Percentiles rank a stretch among this genome's conserved stretches.
Conservation (phyloP, 768 basidiomycete species). For the Tulasnella sp. region DNA sequence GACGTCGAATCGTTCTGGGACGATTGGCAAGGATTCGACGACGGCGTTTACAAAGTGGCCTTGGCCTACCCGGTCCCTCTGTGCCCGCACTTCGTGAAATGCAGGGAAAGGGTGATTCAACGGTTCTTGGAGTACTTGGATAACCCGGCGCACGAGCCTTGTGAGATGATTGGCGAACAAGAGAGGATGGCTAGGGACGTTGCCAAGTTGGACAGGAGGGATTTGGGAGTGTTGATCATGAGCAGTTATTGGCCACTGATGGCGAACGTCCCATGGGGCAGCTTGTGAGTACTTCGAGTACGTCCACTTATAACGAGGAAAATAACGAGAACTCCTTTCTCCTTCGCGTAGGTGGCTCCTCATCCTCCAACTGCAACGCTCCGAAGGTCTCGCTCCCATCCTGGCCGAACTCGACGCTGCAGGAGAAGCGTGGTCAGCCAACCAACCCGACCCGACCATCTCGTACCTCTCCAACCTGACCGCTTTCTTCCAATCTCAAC, state of each 20-base stretch:
- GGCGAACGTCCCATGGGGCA: slow-evolving; percentile 17
- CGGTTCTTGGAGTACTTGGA: not conserved
- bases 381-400: slow-evolving; percentile 14
- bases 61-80: not conserved
- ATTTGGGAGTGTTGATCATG: not conserved
- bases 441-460: not conserved
- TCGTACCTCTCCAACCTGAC: slow-evolving; percentile 1
- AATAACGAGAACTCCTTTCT: not conserved
- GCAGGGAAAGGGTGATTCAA: not conserved
- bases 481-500: slow-evolving; percentile 22
- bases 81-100: not conserved
- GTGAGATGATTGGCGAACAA: not conserved
- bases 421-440: not conserved
- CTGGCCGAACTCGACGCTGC: slow-evolving; percentile 18
- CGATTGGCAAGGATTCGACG: slow-evolving; percentile 12
- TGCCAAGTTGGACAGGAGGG: not conserved
- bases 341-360: not conserved
- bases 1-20: too few species aligned
- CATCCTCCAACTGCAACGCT: not conserved
- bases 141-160: slow-evolving; percentile 11
- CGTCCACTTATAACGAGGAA: not conserved
- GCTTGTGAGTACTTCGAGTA: not conserved
- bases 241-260: slow-evolving; percentile 11
- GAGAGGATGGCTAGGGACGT: slow-evolving; percentile 3
- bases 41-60: not conserved